Evolutionary conservation across 345 rosid genomes (phyloP), one percentile per base, ranked within the genome.

Genomic region (Eucalyptus curtisii): DNA sequence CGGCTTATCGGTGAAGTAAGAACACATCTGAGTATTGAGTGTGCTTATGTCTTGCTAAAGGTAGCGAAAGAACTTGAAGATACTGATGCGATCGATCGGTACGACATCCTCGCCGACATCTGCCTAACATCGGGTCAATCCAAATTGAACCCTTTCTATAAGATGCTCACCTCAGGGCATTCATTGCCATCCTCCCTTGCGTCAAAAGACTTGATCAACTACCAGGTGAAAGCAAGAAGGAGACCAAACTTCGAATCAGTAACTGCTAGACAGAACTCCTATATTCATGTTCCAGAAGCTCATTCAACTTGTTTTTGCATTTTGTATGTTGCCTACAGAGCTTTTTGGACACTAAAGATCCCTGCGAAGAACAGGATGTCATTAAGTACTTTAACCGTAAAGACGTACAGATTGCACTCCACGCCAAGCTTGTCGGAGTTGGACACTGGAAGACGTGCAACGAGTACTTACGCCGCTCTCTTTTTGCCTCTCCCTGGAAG

Each of bases 331-430:
- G 24, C 81, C 9, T 33, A 19, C 44, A 71, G 81, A 71, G 81
- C 44, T 11, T 71, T 71, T 71, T 33, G 88, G 82, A 87, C 86
- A 66, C 68, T 27, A 3, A 10, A 25, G 94, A 92, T 79, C 90
- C 91, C 3, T 93, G 95, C 55, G 90, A 91, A 16, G 90, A 89
- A 45, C 91, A 92, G 31, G 87, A 93, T 88, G 80, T 91, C 17
- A 9, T n/a, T 14, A 86, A 89, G 66, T 94, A 93, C 89, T 87
- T 92, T 45, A 94, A 92, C 90, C 88, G 94, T 76, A 92, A 91
- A 92, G 95, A 94, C 87, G 96, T 94, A 6, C 93, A 90, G 88
- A 85, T 88, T 61, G 92, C 94, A 87, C 86, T 93, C 50, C 94
- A 92, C 66, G 96, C 94, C 44, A 79, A 71, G 87, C 93, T 93